Conservation (phyloP, 225 moss, liverwort and hornwort species). For the Polytrichum formosum region DNA sequence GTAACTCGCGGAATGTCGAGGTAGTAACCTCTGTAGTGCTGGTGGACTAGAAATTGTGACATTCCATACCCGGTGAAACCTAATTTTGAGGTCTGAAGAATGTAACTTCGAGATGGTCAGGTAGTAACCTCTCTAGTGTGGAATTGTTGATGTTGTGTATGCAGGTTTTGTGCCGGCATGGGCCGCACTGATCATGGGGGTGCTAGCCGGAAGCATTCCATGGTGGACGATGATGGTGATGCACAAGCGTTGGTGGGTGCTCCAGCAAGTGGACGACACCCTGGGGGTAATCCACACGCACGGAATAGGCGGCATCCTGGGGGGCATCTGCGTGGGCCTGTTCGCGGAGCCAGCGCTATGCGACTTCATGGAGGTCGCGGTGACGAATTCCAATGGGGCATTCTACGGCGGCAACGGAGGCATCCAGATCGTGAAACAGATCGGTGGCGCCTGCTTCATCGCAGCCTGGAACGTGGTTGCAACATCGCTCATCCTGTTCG, state of each 20-base stretch:
- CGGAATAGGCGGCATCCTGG: conserved; percentile 29
- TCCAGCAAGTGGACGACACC: conserved; percentile 44
- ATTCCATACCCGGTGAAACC: not conserved
- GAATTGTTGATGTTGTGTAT: not conserved
- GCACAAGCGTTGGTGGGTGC: conserved; percentile 41
- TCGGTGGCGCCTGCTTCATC: conserved; percentile 29
- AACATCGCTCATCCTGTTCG: conserved; percentile 28
- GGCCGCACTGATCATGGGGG: conserved; percentile 35
- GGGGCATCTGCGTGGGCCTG: conserved; percentile 28
- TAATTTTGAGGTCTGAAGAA: too few relatives aligned
- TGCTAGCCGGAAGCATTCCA: conserved; percentile 29
- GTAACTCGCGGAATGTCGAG: not conserved
- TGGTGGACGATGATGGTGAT: conserved; percentile 58
- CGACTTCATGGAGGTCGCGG: conserved; percentile 18
- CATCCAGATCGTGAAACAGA: conserved; percentile 29
- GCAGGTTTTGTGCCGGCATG: conserved; percentile 42
- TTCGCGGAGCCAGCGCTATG: conserved; percentile 41
- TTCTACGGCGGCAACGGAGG: conserved; percentile 40
- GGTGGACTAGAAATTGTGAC: not conserved
- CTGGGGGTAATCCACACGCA: conserved; percentile 48
- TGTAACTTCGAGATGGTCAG: not conserved
- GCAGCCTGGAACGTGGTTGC: conserved; percentile 37
- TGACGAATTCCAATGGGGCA: conserved; percentile 20
- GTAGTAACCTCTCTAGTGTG: not conserved
- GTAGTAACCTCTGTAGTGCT: not conserved